phyloP scores from a whole-genome alignment of 495 filamentous ascomycete species.

The Neurospora sp. region DNA sequence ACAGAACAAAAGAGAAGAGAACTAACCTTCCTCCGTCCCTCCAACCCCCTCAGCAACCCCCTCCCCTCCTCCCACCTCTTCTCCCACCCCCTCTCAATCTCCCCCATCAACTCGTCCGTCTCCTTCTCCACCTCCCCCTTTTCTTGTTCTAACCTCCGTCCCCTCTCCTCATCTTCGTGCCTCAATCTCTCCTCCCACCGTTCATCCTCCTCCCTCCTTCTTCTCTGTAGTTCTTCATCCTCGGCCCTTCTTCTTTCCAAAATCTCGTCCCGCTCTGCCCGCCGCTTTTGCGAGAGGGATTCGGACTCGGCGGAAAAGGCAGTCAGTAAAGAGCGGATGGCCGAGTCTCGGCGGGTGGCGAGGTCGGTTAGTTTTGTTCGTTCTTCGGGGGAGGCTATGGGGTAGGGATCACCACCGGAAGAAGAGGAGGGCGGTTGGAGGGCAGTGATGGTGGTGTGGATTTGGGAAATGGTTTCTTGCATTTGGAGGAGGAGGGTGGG shows the following conservation, averaged over 20 bases:
- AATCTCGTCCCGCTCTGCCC: slow-evolving; percentile 17
- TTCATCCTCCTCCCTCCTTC: slow-evolving; percentile 22
- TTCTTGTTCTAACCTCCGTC: slow-evolving; percentile 10
- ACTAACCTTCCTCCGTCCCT: slow-evolving; percentile 23
- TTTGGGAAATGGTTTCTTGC: slow-evolving; percentile 26
- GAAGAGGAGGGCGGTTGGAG: slow-evolving; percentile 1
- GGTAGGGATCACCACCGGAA: not conserved
- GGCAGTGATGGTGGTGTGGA: slow-evolving; percentile 18
- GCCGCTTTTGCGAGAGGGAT: slow-evolving; percentile 9
- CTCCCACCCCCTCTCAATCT: slow-evolving; percentile 21
- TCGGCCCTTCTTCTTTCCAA: slow-evolving; percentile 18
- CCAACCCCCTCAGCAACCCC: slow-evolving; percentile 17
- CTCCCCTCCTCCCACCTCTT: slow-evolving; percentile 12
- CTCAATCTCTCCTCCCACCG: slow-evolving; percentile 8
- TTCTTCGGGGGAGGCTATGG: slow-evolving; percentile 10
- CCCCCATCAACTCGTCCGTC: slow-evolving; percentile 15
- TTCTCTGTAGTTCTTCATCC: slow-evolving; percentile 24
- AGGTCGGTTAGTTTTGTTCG: slow-evolving; percentile 22
- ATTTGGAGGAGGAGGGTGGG: slow-evolving; percentile 23
- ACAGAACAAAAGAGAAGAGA: no score
- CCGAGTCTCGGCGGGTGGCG: slow-evolving; percentile 16
- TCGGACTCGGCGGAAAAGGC: slow-evolving; percentile 18
- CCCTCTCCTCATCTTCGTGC: slow-evolving; percentile 17
- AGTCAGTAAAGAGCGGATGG: slow-evolving; percentile 13
- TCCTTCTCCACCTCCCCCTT: slow-evolving; percentile 20